Percentiles rank a stretch among this genome's conserved stretches.
phyloP scores from a whole-genome alignment of 805 yeast species.

The Lipomyces spencermartinsiae region DNA sequence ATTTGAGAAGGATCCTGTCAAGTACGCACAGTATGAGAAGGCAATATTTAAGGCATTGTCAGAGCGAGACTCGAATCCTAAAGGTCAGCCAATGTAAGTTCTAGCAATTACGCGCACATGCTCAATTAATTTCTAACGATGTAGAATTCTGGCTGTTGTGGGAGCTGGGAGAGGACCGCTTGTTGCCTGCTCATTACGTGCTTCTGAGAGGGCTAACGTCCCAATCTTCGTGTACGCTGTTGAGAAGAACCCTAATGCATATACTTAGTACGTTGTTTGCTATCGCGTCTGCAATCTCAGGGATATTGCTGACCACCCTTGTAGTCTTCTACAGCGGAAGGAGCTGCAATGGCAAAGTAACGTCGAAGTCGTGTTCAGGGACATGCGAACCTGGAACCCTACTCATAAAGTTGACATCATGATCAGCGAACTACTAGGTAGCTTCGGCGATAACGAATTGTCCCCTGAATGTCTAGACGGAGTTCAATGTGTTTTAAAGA shows the following conservation, averaged over 20 bases:
- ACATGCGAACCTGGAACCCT: constrained; percentile 62
- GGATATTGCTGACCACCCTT: not conserved
- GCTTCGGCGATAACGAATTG: constrained; percentile 91
- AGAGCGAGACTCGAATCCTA: constrained; percentile 1
- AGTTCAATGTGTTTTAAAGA: constrained; percentile 51
- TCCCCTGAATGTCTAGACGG: constrained; percentile 78
- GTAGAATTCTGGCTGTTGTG: constrained; percentile 58
- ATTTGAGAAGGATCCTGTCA: constrained; percentile 73
- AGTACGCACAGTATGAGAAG: constrained; percentile 69
- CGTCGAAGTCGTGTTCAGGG: constrained; percentile 61
- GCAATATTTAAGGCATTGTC: constrained; percentile 66
- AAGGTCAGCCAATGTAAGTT: constrained; percentile 5
- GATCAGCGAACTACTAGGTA: constrained; percentile 83
- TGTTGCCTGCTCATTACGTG: constrained; percentile 59
- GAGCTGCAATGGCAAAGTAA: constrained; percentile 57
- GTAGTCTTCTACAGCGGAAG: constrained; percentile 56
- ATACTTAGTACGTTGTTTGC: constrained; percentile 39
- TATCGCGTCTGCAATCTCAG: not conserved
- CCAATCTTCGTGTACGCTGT: constrained; percentile 57
- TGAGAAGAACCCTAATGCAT: constrained; percentile 74
- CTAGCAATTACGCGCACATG: not conserved
- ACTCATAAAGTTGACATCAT: constrained; percentile 58
- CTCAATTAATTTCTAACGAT: constrained; percentile 6
- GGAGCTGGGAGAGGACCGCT: constrained; percentile 93
- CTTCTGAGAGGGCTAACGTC: constrained; percentile 46